These are phyloP conservation scores for Smallanthus sonchifolius DNA, from an alignment of 129 eudicot genomes.

Conservation along the genomic window DNA sequence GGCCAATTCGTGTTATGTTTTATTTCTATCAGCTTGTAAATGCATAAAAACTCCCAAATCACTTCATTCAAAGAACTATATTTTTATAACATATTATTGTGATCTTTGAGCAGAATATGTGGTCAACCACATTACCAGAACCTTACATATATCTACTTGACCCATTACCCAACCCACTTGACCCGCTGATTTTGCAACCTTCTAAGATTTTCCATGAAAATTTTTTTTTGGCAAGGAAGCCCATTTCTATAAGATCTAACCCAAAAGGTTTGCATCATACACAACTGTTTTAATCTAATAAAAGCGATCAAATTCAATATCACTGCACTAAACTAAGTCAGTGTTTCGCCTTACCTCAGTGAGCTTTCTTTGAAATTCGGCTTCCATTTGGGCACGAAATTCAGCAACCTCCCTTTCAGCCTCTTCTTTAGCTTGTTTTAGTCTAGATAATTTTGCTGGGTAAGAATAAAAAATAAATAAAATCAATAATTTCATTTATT, in stretches of 20 bases:
- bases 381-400: slow-evolving; percentile 46
- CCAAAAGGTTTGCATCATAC: neutral
- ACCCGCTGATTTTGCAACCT: too few relatives aligned
- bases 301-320: neutral
- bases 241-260: too few relatives aligned
- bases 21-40: too few relatives aligned
- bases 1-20: neutral
- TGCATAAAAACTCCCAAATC: too few relatives aligned
- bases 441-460: slow-evolving; percentile 70
- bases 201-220: too few relatives aligned
- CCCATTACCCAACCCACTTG: neutral
- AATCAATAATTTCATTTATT: too few relatives aligned
- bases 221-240: too few relatives aligned
- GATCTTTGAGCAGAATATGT: too few relatives aligned
- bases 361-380: slow-evolving; percentile 69
- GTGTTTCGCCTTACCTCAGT: slow-evolving; percentile 45
- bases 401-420: slow-evolving; percentile 16
- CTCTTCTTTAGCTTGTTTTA: slow-evolving; percentile 86
- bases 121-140: too few relatives aligned
- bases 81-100: too few relatives aligned
- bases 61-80: too few relatives aligned
- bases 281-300: neutral
- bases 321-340: neutral
- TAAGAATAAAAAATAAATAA: slow-evolving; percentile 1
- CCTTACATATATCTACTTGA: too few relatives aligned